Percentiles rank a stretch among this genome's conserved stretches.
Conservation (phyloP, 371 early-diverging fungal species). For the Haplosporangium sp. region DNA sequence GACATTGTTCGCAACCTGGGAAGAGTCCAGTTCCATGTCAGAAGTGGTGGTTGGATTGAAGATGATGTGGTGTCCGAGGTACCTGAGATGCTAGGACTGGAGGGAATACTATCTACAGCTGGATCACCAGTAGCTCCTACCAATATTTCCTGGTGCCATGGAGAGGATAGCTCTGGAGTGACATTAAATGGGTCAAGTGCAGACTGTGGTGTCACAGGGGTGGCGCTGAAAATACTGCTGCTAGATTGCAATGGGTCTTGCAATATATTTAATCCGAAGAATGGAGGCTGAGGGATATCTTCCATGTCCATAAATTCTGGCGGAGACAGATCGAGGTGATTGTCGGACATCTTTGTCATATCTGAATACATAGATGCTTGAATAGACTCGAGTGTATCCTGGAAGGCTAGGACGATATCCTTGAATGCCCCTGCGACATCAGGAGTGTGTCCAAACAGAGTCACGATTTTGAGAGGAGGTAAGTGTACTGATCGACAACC, state of each 20-base stretch:
- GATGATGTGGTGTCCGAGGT: neutral
- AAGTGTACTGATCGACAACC: conserved; percentile 2
- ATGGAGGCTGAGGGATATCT: neutral
- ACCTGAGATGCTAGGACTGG: neutral
- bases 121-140: neutral
- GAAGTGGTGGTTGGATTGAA: conserved; percentile 11
- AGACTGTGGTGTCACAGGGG: neutral
- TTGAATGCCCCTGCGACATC: conserved; percentile 33
- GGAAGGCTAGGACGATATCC: conserved; percentile 35
- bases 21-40: conserved; percentile 34
- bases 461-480: conserved; percentile 33
- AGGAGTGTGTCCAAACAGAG: conserved; percentile 32
- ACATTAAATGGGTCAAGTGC: neutral
- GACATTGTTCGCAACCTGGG: conserved; percentile 33
- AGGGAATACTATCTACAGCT: neutral
- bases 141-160: conserved; percentile 9
- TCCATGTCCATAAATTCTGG: conserved; percentile 19
- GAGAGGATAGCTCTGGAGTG: conserved; percentile 1
- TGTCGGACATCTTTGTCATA: conserved; percentile 16
- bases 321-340: conserved; percentile 14
- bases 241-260: conserved; percentile 14
- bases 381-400: conserved; percentile 38
- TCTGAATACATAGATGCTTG: conserved; percentile 44
- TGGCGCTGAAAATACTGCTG: neutral
- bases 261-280: neutral